phyloP scores from a whole-genome alignment of 768 basidiomycete genomes.

The Xerocomus spinulosus region DNA sequence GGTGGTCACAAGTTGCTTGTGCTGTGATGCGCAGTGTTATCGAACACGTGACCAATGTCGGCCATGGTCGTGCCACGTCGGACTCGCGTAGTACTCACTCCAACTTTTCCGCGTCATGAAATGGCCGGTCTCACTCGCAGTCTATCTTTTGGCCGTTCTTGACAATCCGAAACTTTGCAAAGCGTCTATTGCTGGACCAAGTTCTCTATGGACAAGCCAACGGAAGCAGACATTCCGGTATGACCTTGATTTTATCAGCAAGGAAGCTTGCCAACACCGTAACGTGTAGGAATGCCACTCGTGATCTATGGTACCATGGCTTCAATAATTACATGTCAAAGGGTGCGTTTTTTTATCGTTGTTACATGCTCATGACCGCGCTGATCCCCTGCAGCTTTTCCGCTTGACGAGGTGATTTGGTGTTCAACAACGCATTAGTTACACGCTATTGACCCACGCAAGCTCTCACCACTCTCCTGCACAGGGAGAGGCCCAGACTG shows the following conservation, averaged over 20 bases:
- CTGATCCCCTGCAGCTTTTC: slow-evolving; percentile 56
- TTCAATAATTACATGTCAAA: slow-evolving; percentile 83
- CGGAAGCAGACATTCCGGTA: slow-evolving; percentile 57
- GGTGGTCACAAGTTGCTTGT: slow-evolving; percentile 1
- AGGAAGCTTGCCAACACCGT: neutral
- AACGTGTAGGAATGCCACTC: slow-evolving; percentile 55
- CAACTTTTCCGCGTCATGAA: slow-evolving; percentile 26
- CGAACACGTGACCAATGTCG: slow-evolving; percentile 22
- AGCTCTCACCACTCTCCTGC: slow-evolving; percentile 90
- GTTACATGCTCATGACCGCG: slow-evolving; percentile 6
- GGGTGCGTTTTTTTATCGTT: slow-evolving; percentile 46
- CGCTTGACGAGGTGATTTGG: slow-evolving; percentile 67
- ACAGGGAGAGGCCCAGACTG: slow-evolving; percentile 84
- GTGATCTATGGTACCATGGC: slow-evolving; percentile 87
- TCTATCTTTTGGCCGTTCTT: slow-evolving; percentile 36
- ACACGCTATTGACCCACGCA: slow-evolving; percentile 13
- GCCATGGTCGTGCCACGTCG: slow-evolving; percentile 21
- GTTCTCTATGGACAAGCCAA: slow-evolving; percentile 49
- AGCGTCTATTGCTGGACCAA: slow-evolving; percentile 18
- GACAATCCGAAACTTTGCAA: slow-evolving; percentile 22
- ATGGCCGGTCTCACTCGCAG: slow-evolving; percentile 45
- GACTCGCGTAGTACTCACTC: slow-evolving; percentile 8
- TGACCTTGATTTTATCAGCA: slow-evolving; percentile 14
- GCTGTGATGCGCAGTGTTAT: slow-evolving; percentile 1
- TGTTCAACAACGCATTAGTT: slow-evolving; percentile 5